These are phyloP conservation scores for Backusella macrospora DNA, from an alignment of 192 early-diverging fungal species.

Conservation along the genomic window DNA sequence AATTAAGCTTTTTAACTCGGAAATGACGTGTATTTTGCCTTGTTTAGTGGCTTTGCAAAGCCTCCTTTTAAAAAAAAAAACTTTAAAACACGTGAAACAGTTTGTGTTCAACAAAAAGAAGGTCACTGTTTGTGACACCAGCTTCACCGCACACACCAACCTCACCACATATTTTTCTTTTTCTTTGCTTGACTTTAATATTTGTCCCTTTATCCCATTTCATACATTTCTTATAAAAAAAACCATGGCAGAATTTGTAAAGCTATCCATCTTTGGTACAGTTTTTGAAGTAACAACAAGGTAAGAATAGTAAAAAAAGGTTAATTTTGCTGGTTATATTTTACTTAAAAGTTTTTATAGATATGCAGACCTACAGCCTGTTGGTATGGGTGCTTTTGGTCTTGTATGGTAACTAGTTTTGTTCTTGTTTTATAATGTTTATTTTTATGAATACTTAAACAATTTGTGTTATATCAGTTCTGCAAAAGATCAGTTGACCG, in stretches of 20 bases:
- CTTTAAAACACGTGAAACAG: neutral
- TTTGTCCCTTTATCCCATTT: constrained; percentile 8
- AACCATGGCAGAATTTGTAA: constrained; percentile 71
- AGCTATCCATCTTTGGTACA: constrained; percentile 81
- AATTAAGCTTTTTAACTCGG: too few species aligned
- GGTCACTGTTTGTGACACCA: too few species aligned
- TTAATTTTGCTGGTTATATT: neutral
- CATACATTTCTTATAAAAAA: neutral
- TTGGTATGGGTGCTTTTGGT: constrained; percentile 98
- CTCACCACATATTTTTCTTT: too few species aligned
- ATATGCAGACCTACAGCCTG: constrained; percentile 90
- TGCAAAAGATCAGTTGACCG: constrained; percentile 85
- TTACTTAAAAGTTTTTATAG: constrained; percentile 37
- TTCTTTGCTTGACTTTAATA: neutral
- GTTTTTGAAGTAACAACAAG: constrained; percentile 83
- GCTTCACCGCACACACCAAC: too few species aligned
- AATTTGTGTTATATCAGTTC: constrained; percentile 57
- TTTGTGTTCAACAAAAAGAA: too few species aligned
- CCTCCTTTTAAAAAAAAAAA: too few species aligned
- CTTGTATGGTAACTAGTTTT: constrained; percentile 85
- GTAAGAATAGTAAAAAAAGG: constrained; percentile 25
- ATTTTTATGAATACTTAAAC: neutral
- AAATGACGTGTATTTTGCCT: too few species aligned
- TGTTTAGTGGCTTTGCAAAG: too few species aligned
- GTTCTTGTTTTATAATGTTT: neutral